These are phyloP conservation scores for Suillus placidus DNA, from an alignment of 768 basidiomycete species.

Conservation along the genomic window DNA sequence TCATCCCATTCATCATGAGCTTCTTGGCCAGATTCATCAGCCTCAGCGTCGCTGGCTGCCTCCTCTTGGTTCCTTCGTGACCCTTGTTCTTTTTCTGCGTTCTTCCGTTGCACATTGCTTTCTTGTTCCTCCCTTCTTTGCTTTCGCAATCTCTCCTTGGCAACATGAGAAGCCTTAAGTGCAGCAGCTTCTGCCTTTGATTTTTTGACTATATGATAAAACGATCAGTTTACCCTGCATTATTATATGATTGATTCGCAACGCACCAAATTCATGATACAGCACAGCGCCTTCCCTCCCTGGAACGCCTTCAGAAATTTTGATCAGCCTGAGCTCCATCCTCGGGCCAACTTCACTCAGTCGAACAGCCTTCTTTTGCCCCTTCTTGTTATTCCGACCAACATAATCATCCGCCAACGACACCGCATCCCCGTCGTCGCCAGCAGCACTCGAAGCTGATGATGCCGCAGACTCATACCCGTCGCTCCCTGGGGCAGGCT, in stretches of 20 bases:
- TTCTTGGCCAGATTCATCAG: constrained; percentile 42
- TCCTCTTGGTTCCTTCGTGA: constrained; percentile 33
- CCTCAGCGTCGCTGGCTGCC: constrained; percentile 45
- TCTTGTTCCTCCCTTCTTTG: constrained; percentile 89
- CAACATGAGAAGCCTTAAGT: constrained; percentile 74
- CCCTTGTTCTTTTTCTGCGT: constrained; percentile 42
- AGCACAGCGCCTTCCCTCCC: constrained; percentile 93
- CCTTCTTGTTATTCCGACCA: constrained; percentile 91
- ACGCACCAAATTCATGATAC: constrained; percentile 91
- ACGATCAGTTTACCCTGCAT: constrained; percentile 8
- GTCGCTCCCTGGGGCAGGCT: constrained; percentile 53
- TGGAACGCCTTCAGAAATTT: constrained; percentile 92
- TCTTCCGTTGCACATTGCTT: constrained; percentile 86
- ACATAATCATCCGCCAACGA: constrained; percentile 92
- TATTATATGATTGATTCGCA: constrained; percentile 6
- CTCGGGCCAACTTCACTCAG: constrained; percentile 95
- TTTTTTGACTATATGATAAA: constrained; percentile 75
- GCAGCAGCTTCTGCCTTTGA: constrained; percentile 71
- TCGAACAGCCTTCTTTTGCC: constrained; percentile 86
- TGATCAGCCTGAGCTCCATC: constrained; percentile 90
- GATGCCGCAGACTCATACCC: constrained; percentile 83
- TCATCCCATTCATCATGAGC: constrained; percentile 54
- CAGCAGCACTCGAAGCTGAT: constrained; percentile 81
- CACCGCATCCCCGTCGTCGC: constrained; percentile 79
- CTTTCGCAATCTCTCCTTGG: constrained; percentile 73